These are phyloP conservation scores for Eucalyptus camaldulensis DNA, from an alignment of 345 rosid species.

Conservation along the genomic window DNA sequence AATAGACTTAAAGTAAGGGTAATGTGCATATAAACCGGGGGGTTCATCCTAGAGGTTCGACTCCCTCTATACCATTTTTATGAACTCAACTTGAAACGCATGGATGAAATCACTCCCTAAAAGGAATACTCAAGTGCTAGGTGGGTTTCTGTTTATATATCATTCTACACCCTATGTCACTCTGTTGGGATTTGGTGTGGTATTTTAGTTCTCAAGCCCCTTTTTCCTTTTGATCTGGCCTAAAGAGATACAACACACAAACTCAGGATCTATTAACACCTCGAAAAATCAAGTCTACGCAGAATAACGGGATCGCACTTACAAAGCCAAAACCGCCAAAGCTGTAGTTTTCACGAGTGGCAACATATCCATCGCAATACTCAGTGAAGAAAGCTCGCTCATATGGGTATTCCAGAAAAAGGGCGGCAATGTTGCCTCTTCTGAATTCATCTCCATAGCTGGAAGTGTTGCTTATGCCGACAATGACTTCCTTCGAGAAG, in stretches of 20 bases:
- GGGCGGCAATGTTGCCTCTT: constrained; percentile 14
- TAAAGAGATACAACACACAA: not conserved
- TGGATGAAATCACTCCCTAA: not conserved
- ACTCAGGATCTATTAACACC: not conserved
- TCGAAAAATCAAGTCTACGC: not conserved
- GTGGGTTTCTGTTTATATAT: not conserved
- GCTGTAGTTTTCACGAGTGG: constrained; percentile 6
- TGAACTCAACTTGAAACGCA: not conserved
- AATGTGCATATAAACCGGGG: not conserved
- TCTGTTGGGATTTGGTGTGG: not conserved
- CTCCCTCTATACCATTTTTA: not conserved
- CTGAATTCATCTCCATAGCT: constrained; percentile 6
- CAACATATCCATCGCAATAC: constrained; percentile 22
- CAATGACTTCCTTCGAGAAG: constrained; percentile 6
- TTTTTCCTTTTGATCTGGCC: not conserved
- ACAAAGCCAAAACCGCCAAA: constrained; percentile 58
- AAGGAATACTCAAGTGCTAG: not conserved
- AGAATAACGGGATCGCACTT: not conserved
- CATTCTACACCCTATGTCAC: not conserved
- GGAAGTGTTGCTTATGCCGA: not conserved
- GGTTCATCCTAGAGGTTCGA: not conserved
- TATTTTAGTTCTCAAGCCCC: not conserved
- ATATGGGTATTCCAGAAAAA: constrained; percentile 45
- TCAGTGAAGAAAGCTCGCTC: constrained; percentile 18
- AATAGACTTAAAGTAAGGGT: not conserved